Conservation (phyloP, 768 basidiomycete genomes). For the Termitomyces sp. region DNA sequence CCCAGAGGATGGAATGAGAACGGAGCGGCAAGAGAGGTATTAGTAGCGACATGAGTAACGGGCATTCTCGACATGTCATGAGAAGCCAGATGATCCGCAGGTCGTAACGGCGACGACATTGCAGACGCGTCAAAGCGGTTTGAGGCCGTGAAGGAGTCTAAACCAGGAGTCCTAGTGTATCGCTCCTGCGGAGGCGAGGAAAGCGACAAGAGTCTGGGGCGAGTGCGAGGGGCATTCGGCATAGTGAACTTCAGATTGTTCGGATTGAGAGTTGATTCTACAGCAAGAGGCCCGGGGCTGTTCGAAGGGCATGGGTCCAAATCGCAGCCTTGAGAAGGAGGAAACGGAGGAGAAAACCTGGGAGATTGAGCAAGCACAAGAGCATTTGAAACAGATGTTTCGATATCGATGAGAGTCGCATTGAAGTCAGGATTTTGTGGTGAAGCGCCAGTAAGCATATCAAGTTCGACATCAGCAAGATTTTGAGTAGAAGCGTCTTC, state of each 20-base stretch:
- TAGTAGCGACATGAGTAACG: neutral
- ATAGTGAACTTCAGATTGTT: neutral
- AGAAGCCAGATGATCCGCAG: neutral
- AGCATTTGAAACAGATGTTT: neutral
- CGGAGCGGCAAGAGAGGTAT: neutral
- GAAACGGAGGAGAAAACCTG: neutral
- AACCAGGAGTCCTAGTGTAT: neutral
- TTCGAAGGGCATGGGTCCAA: neutral
- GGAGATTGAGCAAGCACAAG: neutral
- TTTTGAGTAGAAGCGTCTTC: neutral
- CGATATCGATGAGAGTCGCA: neutral
- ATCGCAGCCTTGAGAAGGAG: neutral
- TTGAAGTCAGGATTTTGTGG: neutral
- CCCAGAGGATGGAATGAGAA: neutral
- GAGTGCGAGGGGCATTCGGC: neutral
- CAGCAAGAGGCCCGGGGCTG: neutral
- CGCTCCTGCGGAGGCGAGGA: constrained; percentile 4
- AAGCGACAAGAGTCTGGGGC: neutral
- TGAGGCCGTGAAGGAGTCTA: neutral
- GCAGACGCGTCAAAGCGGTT: neutral
- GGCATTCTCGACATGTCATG: neutral
- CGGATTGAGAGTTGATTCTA: neutral
- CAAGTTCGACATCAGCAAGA: neutral
- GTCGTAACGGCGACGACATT: constrained; percentile 1
- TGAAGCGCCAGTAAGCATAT: neutral